These are phyloP conservation scores for Teunomyces aglyptinius DNA, from an alignment of 805 yeast genomes.

Conservation along the genomic window DNA sequence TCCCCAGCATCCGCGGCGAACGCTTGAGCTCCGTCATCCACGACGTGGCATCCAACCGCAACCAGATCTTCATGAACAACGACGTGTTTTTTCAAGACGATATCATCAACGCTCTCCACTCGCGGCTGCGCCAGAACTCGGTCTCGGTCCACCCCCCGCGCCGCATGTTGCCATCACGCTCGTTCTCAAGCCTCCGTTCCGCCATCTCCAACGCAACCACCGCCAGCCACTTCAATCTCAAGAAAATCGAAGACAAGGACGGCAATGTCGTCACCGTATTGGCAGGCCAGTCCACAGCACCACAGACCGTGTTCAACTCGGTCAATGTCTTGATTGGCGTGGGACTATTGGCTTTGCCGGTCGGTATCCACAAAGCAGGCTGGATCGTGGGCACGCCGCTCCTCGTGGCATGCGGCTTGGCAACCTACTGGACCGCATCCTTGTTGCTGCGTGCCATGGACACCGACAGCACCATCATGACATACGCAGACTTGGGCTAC, in stretches of 20 bases:
- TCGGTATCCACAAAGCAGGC: conserved; percentile 67
- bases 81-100: conserved; percentile 44
- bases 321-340: conserved; percentile 75
- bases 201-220: conserved; percentile 35
- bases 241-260: conserved; percentile 64
- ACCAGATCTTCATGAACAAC: conserved; percentile 22
- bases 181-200: conserved; percentile 44
- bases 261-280: conserved; percentile 67
- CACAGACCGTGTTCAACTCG: conserved; percentile 76
- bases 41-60: conserved; percentile 27
- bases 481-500: conserved; percentile 29
- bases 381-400: conserved; percentile 53
- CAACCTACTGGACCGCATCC: conserved; percentile 54
- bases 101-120: conserved; percentile 23
- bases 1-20: conserved; percentile 64
- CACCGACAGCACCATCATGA: conserved; percentile 28
- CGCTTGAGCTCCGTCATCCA: conserved; percentile 57
- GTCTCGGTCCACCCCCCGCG: conserved; percentile 20
- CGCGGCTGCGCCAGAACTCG: conserved; percentile 30
- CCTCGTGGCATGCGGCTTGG: conserved; percentile 44
- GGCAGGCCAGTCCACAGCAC: conserved; percentile 54
- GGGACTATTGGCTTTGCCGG: conserved; percentile 70
- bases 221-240: conserved; percentile 53
- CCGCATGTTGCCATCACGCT: conserved; percentile 34
- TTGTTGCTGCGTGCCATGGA: conserved; percentile 34